A percentile compares a stretch with the other conserved stretches of the same genome.
These are phyloP conservation scores for Pulveroboletus sp. DNA, from an alignment of 768 basidiomycete genomes.

Conservation along the genomic window DNA sequence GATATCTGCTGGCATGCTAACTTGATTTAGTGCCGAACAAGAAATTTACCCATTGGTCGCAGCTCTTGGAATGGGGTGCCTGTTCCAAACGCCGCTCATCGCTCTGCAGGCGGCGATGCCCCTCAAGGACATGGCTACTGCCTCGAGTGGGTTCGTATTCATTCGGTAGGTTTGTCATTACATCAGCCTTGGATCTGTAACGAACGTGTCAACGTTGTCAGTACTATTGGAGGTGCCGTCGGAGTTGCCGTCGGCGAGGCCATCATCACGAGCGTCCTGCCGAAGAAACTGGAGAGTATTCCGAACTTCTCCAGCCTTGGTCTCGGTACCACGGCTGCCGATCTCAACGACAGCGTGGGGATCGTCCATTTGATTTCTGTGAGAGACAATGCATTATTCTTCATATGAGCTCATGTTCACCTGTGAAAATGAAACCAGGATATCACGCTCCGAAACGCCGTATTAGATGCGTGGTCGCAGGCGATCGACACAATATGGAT, in stretches of 20 bases:
- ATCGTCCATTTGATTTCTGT: constrained; percentile 34
- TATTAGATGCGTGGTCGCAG: constrained; percentile 60
- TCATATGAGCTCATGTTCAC: no score
- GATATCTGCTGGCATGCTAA: constrained; percentile 6
- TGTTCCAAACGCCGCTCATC: constrained; percentile 67
- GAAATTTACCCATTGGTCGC: constrained; percentile 62
- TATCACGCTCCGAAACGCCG: constrained; percentile 39
- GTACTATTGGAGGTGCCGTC: constrained; percentile 71
- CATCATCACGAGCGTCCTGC: constrained; percentile 56
- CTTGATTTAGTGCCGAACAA: constrained; percentile 48
- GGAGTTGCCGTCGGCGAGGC: constrained; percentile 72
- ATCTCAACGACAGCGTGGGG: constrained; percentile 45
- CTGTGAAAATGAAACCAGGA: constrained; percentile 35
- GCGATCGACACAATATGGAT: constrained; percentile 65
- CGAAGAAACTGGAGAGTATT: constrained; percentile 30
- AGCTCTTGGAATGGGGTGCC: constrained; percentile 58
- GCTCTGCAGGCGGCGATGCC: constrained; percentile 87
- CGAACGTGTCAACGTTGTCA: constrained; percentile 20
- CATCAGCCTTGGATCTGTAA: neutral
- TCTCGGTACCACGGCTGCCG: constrained; percentile 37
- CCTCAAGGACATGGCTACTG: constrained; percentile 79
- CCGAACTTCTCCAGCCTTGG: constrained; percentile 26
- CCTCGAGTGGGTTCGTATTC: constrained; percentile 66
- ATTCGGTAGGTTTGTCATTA: constrained; percentile 42
- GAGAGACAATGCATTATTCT: neutral